Evolutionary conservation across 345 rosid genomes (phyloP), one percentile per base, ranked within the genome.

Genomic region (Anastatica hierochuntica): DNA sequence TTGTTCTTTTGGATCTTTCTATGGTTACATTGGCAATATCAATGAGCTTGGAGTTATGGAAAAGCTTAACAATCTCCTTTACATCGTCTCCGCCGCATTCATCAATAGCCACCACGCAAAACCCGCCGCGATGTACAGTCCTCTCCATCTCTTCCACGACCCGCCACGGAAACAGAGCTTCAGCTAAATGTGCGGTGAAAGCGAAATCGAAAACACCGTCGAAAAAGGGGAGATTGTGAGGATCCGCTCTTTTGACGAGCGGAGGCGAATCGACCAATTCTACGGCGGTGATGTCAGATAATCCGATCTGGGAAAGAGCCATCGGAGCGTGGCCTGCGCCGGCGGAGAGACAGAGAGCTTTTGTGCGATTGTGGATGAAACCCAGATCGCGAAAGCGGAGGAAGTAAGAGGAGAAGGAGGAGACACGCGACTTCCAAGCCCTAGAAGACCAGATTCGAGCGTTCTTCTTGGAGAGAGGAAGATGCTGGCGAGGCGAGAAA

Each of bases 271-370:
- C 90, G 3, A 87, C 76, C 71, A 90, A 13, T 61, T 90, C 96
- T 8, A 88, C 85, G 9, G 88, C 95, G 4, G 84, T 84, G 1
- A 84, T 84, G 26, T 88, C 88, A n/a, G 37, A 41, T 6, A 85
- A 65, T 1, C 88, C 88, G 52, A 88, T 67, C 49, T 59, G 67
- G 1, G 58, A 23, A 58, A 88, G 50, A 0, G 98, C 95, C 90
- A 76, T 79, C 46, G 83, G 86, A 67, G 79, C 90, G 49, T 88
- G 88, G 6, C 94, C 98, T 10, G 94, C 90, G 7, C 95, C 98
- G 53, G 95, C 94, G 30, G 90, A 81, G 57, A 83, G 80, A 43
- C 88, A 83, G 64, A 92, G 82, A 62, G 84, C 84, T 38, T 69
- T 76, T 11, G 98, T 83, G 69, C 76, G 76, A 59, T 83, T 88